Base-by-base conservation (phyloP, 352 stramenopile species). In the Globisporangium carolinianum region DNA sequence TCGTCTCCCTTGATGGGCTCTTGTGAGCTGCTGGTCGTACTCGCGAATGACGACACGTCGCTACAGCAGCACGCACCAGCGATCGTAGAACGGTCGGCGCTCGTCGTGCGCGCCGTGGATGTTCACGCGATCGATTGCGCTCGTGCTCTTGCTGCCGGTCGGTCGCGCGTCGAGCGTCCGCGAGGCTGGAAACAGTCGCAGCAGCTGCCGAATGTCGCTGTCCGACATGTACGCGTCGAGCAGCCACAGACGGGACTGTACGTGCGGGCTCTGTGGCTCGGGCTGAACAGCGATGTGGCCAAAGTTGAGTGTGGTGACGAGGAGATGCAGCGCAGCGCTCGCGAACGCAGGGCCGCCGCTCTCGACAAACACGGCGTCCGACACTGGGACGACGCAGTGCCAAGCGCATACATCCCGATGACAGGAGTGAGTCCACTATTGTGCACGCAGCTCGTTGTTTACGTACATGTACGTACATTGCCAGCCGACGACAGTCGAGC, bases 181-280 rank as follows among this genome's bases (percentile, higher is more conserved):
- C 0, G 63, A 14, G 38, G 67, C 6, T 0, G 76, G 75, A 7
- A 91, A 69, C 18, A 71, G 60, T 35, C 73, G 70, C 48, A 87
- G 69, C 1, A 89, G 41, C 38, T 83, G 63, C 17, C 71, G 74
- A 24, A 91, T 75, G 36, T 83, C 76, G 36, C 76, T 51, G 47
- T 91, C 79, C 18, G 82, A 91, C 53, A 91, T 72, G 66, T 89
- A 91, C 39, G 79, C 75, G 47, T 91, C 79, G 10, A 89, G 57
- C 61, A 75, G 65, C 82, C 82, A 91, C 11, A 75, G 47, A n/a
- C 76, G 75, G 46, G 65, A 71, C 47, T 72, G 77, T 11, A 81
- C 56, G 15, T 51, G 9, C 4, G 47, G 41, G 9, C 48, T 12
- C 46, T 8, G 52, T 18, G 37, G 35, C 51, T 47, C 11, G 45